phyloP scores from a whole-genome alignment of 441 rosid species.

The Pelargonium australe region DNA sequence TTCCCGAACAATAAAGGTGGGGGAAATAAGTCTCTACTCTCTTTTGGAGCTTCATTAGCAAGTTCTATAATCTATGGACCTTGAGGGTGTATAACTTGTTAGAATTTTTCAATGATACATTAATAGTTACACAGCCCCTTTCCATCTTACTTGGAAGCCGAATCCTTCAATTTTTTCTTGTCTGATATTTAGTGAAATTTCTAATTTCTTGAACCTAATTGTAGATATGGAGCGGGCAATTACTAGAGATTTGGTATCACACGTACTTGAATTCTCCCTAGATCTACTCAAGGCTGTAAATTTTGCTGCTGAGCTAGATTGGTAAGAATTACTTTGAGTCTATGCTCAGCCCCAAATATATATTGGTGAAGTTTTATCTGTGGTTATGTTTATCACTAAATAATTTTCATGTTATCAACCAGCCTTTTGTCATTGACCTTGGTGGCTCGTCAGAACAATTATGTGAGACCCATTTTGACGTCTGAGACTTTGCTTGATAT shows the following conservation, averaged over 20 bases:
- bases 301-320: constrained; percentile 92
- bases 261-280: constrained; percentile 54
- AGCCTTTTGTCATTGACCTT: constrained; percentile 79
- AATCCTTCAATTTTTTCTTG: constrained; percentile 1
- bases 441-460: constrained; percentile 89
- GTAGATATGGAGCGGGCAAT: constrained; percentile 95
- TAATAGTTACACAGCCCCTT: constrained; percentile 3
- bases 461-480: constrained; percentile 78
- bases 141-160: constrained; percentile 8
- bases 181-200: not conserved
- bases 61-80: constrained; percentile 1
- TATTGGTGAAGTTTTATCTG: not conserved
- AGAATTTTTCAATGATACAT: constrained; percentile 1
- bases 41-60: constrained; percentile 13
- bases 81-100: constrained; percentile 4
- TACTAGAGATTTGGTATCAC: constrained; percentile 79
- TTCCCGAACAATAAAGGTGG: constrained; percentile 12
- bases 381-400: constrained; percentile 15
- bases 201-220: constrained; percentile 17
- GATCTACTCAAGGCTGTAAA: constrained; percentile 74
- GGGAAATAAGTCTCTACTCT: not conserved
- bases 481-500: constrained; percentile 59
- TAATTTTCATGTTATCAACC: constrained; percentile 22
- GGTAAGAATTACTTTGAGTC: constrained; percentile 40
- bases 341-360: not conserved